phyloP scores from a whole-genome alignment of 1,284 basidiomycete genomes.

The Tilletia walkeri region DNA sequence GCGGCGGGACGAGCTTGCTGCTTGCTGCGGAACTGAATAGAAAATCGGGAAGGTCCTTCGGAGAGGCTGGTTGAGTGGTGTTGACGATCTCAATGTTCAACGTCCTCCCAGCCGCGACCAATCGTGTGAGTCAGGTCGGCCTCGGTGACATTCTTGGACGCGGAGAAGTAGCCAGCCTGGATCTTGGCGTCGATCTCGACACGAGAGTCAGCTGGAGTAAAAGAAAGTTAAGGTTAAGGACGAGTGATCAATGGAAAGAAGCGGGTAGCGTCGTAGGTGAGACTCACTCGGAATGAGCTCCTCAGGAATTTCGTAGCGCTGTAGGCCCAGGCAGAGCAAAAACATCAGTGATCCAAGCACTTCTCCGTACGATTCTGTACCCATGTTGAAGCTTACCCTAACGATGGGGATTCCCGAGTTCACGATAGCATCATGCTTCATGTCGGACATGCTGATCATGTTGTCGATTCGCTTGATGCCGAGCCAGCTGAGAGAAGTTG shows the following conservation, averaged over 20 bases:
- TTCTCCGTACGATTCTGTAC: too few relatives aligned
- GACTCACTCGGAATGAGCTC: slow-evolving; percentile 35
- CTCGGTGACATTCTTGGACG: slow-evolving; percentile 35
- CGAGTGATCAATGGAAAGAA: not conserved
- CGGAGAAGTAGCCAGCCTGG: slow-evolving; percentile 40
- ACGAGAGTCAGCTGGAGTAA: slow-evolving; percentile 10
- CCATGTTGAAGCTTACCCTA: slow-evolving; percentile 58
- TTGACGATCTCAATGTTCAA: slow-evolving; percentile 24
- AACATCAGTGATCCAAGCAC: not conserved
- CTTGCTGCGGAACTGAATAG: too few relatives aligned
- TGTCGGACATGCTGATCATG: slow-evolving; percentile 89
- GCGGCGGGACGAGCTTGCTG: too few relatives aligned
- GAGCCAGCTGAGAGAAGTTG: slow-evolving; percentile 58
- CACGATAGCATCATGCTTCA: slow-evolving; percentile 84
- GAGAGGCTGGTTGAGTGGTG: too few relatives aligned
- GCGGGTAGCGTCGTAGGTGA: not conserved
- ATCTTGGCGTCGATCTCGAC: slow-evolving; percentile 61
- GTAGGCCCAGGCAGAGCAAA: slow-evolving; percentile 3
- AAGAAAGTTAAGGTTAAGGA: not conserved
- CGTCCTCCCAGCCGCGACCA: slow-evolving; percentile 75
- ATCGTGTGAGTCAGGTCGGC: slow-evolving; percentile 61
- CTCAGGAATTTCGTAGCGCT: slow-evolving; percentile 49
- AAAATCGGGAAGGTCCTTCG: too few relatives aligned
- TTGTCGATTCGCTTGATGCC: slow-evolving; percentile 65
- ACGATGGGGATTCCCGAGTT: slow-evolving; percentile 79